Evolutionary conservation across 129 eudicot species (phyloP).

Genomic region (Glebionis coronaria): DNA sequence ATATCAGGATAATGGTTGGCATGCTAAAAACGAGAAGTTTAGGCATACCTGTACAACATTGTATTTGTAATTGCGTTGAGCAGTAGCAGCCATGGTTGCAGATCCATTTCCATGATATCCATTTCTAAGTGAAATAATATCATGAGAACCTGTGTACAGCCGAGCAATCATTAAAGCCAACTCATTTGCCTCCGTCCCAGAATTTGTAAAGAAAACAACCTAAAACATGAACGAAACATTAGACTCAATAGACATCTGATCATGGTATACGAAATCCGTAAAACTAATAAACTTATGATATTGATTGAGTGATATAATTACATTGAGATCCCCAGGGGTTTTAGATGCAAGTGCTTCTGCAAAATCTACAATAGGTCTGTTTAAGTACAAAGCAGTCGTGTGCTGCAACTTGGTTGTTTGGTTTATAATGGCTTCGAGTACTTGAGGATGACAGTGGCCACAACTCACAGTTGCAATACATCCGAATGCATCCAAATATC

Average conservation of each 20-base stretch:
- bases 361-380: constrained; percentile 56
- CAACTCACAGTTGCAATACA: constrained; percentile 76
- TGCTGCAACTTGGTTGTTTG: constrained; percentile 65
- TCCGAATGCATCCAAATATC: constrained; percentile 73
- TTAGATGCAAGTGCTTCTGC: constrained; percentile 78
- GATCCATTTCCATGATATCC: constrained; percentile 76
- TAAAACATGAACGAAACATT: constrained; percentile 16
- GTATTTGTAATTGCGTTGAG: constrained; percentile 49
- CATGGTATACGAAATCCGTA: not conserved
- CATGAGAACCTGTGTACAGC: constrained; percentile 61
- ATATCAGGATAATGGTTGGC: too few relatives aligned
- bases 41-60: constrained; percentile 55
- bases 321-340: constrained; percentile 81
- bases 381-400: constrained; percentile 67
- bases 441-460: constrained; percentile 78
- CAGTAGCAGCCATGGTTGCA: constrained; percentile 66
- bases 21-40: not conserved
- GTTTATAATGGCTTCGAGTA: constrained; percentile 55
- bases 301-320: not conserved
- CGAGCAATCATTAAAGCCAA: constrained; percentile 67
- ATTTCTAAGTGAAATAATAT: constrained; percentile 63
- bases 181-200: constrained; percentile 84
- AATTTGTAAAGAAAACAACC: constrained; percentile 79
- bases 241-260: not conserved
- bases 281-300: not conserved